phyloP scores from a whole-genome alignment of 768 basidiomycete species.

The Rhizopogon vesiculosus region DNA sequence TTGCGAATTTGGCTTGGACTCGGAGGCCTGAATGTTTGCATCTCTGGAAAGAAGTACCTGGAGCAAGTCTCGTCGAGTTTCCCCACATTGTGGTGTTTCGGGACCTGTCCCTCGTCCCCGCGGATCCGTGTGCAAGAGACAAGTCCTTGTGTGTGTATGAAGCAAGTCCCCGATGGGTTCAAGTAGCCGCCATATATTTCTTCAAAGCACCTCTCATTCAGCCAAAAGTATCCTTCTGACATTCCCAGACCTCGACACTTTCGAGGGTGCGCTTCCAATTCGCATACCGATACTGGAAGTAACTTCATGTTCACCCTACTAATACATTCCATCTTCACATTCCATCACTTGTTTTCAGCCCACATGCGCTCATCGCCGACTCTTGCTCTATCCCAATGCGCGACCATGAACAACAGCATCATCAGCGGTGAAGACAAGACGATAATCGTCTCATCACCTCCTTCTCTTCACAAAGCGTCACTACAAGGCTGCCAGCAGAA shows the following conservation, averaged over 20 bases:
- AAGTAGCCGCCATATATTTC: conserved; percentile 4
- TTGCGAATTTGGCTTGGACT: neutral
- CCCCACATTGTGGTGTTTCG: conserved; percentile 24
- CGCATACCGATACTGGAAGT: conserved; percentile 7
- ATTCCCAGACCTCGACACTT: neutral
- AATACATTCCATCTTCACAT: neutral
- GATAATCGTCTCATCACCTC: neutral
- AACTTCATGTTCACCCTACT: conserved; percentile 12
- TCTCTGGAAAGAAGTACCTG: conserved; percentile 2
- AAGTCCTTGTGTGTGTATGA: conserved; percentile 20
- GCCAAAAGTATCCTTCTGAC: conserved; percentile 2
- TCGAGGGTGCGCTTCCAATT: conserved; percentile 4
- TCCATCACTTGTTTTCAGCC: conserved; percentile 4
- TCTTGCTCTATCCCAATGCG: conserved; percentile 26
- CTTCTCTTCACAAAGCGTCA: conserved; percentile 1
- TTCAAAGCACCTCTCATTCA: conserved; percentile 7
- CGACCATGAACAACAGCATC: conserved; percentile 24
- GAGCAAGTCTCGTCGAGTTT: conserved; percentile 8
- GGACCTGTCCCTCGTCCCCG: conserved; percentile 24
- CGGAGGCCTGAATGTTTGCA: conserved; percentile 7
- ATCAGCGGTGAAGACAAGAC: conserved; percentile 20
- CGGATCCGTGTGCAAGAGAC: conserved; percentile 22
- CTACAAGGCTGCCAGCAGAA: conserved; percentile 1
- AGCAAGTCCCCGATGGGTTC: conserved; percentile 14
- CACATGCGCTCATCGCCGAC: conserved; percentile 24